These are phyloP conservation scores for Viridothelium virens DNA, from an alignment of 495 filamentous ascomycete species.

Conservation along the genomic window DNA sequence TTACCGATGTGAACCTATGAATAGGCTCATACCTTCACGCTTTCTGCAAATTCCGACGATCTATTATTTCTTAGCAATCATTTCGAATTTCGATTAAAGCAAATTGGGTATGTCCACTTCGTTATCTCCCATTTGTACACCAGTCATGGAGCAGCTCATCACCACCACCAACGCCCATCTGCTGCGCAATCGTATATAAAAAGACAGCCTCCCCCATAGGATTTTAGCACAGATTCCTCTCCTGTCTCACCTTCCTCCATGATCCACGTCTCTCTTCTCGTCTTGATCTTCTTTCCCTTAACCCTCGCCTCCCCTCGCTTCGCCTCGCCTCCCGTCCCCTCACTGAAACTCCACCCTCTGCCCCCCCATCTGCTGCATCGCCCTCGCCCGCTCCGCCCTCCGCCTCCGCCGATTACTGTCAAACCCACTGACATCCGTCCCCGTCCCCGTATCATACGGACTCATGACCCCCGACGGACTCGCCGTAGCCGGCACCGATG, in stretches of 20 bases:
- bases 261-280: neutral
- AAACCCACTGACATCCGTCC: conserved; percentile 36
- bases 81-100: no score
- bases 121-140: no score
- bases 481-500: conserved; percentile 21
- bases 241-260: neutral
- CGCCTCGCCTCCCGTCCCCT: conserved; percentile 2
- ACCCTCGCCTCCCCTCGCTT: neutral
- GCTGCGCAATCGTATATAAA: no score
- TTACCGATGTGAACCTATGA: no score
- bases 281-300: neutral
- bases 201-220: no score
- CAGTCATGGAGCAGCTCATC: no score
- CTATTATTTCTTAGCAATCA: no score
- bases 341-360: conserved; percentile 33
- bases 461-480: conserved; percentile 24
- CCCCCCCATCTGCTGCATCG: conserved; percentile 24
- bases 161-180: no score
- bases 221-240: neutral
- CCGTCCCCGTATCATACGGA: conserved; percentile 35
- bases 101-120: no score
- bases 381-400: conserved; percentile 36
- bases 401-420: conserved; percentile 34
- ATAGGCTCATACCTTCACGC: no score
- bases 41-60: no score